Percentiles rank a stretch among this genome's conserved stretches.
Conservation (phyloP, 352 stramenopile species). For the Pythium vanterpoolii region DNA sequence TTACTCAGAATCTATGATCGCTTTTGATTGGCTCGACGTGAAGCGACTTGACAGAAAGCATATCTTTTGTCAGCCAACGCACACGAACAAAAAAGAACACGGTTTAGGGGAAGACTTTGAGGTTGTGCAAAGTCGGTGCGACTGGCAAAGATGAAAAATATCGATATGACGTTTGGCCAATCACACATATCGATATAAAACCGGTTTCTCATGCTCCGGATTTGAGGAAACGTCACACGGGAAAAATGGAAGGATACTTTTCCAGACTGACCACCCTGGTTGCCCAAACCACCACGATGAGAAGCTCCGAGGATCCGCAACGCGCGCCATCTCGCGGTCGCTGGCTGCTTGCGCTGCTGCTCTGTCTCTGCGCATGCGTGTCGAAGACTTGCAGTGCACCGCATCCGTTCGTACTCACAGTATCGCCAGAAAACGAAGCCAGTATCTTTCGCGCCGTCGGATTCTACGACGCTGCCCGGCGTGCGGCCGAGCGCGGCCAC, state of each 20-base stretch:
- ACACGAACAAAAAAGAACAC: conserved; percentile 19
- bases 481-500: conserved; percentile 8
- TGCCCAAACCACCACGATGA: neutral
- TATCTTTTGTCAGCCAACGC: conserved; percentile 3
- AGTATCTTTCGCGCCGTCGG: conserved; percentile 3
- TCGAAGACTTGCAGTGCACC: neutral
- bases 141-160: neutral
- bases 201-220: neutral
- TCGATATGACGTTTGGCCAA: conserved; percentile 11
- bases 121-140: neutral
- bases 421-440: conserved; percentile 16
- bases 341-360: neutral
- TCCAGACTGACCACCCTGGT: neutral
- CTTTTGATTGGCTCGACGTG: conserved; percentile 11
- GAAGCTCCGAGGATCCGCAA: neutral
- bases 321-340: neutral
- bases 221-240: conserved; percentile 3
- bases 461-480: conserved; percentile 17
- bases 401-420: conserved; percentile 2
- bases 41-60: conserved; percentile 6
- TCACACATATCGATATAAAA: conserved; percentile 1
- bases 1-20: no score
- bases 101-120: neutral
- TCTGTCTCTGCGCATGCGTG: neutral
- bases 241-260: conserved; percentile 24